Percentiles rank a stretch among this genome's conserved stretches.
These are phyloP conservation scores for Pseudocohnilembus persalinus DNA, from an alignment of 169 alveolate genomes.

Conservation along the genomic window DNA sequence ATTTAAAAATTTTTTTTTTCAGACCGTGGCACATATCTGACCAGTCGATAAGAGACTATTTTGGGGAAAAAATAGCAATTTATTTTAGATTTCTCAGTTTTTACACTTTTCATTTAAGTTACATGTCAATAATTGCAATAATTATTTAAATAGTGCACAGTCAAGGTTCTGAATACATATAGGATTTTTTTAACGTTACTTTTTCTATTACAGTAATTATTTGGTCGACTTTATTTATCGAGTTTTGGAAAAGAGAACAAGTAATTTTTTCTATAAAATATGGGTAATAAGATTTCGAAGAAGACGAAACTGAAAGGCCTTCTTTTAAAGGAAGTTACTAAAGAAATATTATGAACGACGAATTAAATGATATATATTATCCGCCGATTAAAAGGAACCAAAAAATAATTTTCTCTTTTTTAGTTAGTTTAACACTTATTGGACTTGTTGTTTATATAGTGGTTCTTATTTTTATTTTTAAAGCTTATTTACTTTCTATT, in stretches of 20 bases:
- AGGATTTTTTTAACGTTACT: constrained; percentile 21
- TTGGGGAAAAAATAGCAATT: constrained; percentile 45
- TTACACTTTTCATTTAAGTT: constrained; percentile 31
- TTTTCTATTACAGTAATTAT: constrained; percentile 26
- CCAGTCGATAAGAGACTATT: constrained; percentile 29
- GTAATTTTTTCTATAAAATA: constrained; percentile 26
- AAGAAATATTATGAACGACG: constrained; percentile 25
- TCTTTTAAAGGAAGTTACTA: constrained; percentile 29
- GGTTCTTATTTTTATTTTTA: constrained; percentile 15
- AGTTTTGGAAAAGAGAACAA: constrained; percentile 40
- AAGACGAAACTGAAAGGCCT: constrained; percentile 40
- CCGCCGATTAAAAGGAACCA: constrained; percentile 12
- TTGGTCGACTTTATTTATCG: constrained; percentile 36
- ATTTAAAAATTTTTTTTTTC: constrained; percentile 2
- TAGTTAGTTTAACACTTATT: constrained; percentile 19
- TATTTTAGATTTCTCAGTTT: constrained; percentile 29
- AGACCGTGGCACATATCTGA: constrained; percentile 32
- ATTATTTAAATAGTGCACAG: constrained; percentile 13
- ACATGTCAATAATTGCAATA: constrained; percentile 28
- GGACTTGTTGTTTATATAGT: constrained; percentile 25
- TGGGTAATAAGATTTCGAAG: constrained; percentile 39
- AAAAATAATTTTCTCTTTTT: constrained; percentile 15
- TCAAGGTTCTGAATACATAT: neutral
- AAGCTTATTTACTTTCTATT: constrained; percentile 1
- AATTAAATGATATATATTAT: constrained; percentile 29